Percentiles rank a stretch among this genome's conserved stretches.
phyloP scores from a whole-genome alignment of 495 filamentous ascomycete genomes.

The Saxispiralis lemnorum region DNA sequence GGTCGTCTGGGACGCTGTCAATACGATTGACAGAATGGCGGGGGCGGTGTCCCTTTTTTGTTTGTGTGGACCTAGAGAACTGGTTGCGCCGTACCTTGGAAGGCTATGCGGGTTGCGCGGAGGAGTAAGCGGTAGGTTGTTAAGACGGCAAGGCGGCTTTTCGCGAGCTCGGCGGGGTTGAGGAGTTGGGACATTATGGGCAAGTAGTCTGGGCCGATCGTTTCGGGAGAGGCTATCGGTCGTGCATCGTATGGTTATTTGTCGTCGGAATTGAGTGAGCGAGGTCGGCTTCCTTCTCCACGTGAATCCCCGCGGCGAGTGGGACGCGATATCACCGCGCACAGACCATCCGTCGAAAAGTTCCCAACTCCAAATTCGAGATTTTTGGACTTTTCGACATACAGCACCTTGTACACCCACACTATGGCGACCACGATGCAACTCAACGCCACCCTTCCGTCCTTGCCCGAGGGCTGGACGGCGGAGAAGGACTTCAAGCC shows the following conservation, averaged over 20 bases:
- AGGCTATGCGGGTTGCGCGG: slow-evolving; percentile 66
- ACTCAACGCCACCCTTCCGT: slow-evolving; percentile 67
- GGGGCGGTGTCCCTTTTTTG: not conserved
- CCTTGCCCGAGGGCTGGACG: slow-evolving; percentile 64
- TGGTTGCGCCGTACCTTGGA: slow-evolving; percentile 41
- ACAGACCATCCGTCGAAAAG: not conserved
- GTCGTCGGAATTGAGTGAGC: no score
- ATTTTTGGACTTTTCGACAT: not conserved
- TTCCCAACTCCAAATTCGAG: no score
- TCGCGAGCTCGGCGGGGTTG: slow-evolving; percentile 1
- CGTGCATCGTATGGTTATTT: not conserved
- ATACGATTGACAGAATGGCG: not conserved
- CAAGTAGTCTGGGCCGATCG: not conserved
- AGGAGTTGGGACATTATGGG: slow-evolving; percentile 4
- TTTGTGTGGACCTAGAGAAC: no score
- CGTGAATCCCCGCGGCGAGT: not conserved
- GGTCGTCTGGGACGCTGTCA: slow-evolving; percentile 39
- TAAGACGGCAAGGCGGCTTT: slow-evolving; percentile 20
- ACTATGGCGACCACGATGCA: slow-evolving; percentile 53
- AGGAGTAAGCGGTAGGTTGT: slow-evolving; percentile 69
- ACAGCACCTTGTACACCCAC: slow-evolving; percentile 2
- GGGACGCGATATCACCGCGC: not conserved
- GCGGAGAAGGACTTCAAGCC: slow-evolving; percentile 84
- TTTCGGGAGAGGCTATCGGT: no score
- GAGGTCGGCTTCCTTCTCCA: not conserved